A percentile compares a stretch with the other conserved stretches of the same genome.
These are phyloP conservation scores for Coemansia sp. DNA, from an alignment of 192 early-diverging fungal species.

Conservation along the genomic window DNA sequence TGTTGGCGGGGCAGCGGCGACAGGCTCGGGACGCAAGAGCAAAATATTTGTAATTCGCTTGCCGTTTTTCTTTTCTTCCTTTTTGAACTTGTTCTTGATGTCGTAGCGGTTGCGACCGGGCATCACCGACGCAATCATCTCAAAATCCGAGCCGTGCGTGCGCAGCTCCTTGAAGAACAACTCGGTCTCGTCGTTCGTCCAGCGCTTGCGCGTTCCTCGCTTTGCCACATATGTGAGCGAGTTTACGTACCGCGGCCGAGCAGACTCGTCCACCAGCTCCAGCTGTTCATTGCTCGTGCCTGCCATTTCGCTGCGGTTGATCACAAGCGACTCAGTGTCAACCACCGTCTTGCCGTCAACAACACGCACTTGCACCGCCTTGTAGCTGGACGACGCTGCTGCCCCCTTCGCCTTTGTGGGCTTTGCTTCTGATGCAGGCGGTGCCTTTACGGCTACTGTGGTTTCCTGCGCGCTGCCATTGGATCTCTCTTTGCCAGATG, in stretches of 20 bases:
- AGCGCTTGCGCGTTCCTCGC: slow-evolving; percentile 35
- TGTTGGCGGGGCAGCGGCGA: neutral
- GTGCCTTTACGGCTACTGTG: neutral
- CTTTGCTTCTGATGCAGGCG: neutral
- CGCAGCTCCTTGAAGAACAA: slow-evolving; percentile 39
- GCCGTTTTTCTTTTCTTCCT: slow-evolving; percentile 29
- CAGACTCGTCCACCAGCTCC: slow-evolving; percentile 47
- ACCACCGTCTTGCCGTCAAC: slow-evolving; percentile 48
- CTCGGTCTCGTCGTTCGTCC: slow-evolving; percentile 41
- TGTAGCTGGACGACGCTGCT: slow-evolving; percentile 10
- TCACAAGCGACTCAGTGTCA: slow-evolving; percentile 41
- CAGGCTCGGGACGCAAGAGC: slow-evolving; percentile 14
- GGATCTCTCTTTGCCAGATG: neutral
- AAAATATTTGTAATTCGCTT: slow-evolving; percentile 34
- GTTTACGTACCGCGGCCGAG: slow-evolving; percentile 38
- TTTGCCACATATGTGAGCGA: slow-evolving; percentile 36
- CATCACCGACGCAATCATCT: slow-evolving; percentile 40
- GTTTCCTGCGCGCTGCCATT: neutral
- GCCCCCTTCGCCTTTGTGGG: neutral
- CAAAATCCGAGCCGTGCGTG: slow-evolving; percentile 47
- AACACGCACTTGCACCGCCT: slow-evolving; percentile 48
- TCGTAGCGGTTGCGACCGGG: slow-evolving; percentile 41
- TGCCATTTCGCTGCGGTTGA: slow-evolving; percentile 43
- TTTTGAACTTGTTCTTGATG: slow-evolving; percentile 49
- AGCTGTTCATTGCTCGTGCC: slow-evolving; percentile 22